Base-by-base conservation (phyloP, 371 early-diverging fungal genomes). In the Capniomyces stellatus region DNA sequence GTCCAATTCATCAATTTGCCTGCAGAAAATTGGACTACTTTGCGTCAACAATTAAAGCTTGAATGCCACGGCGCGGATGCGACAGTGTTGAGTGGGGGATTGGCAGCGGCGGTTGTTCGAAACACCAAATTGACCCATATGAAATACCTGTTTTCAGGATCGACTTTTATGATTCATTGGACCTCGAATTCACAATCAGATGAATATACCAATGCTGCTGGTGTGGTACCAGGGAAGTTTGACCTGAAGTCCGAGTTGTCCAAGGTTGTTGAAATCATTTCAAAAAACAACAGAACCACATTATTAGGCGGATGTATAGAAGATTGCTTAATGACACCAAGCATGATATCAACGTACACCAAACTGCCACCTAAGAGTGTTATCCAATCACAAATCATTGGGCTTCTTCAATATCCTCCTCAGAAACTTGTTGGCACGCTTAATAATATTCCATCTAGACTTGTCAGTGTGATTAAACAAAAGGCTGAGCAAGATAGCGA, bases 311-410 rank as follows among this genome's bases (percentile, higher is more conserved):
- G 61, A 15, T 54, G 51, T 39, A 50, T 52, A 22, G 59, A 48
- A 3, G 52, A 67, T 25, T 40, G 50, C 25, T 29, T 67, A 51
- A 28, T 67, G 44, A 66, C 64, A 28, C 53, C 54, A 2, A 27
- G 27, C 19, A 67, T 67, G 67, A 24, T 67, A 35, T 44, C 35
- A 41, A 56, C 46, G 23, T 59, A 64, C 59, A 62, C 63, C 18
- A 54, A 55, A 6, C 19, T 68, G 48, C 69, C 69, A 1, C 3
- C 18, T 1, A 56, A 64, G n/a, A 58, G 55, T 30, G 54, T 55
- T 49, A 52, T 67, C 43, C 61, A 64, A 18, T 60, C 57, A 1
- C 65, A 68, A 58, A 30, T 69, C 18, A 39, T 68, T 4, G 69
- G 65, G 8, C 46, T 61, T 2, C 21, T 68, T 0, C 51, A 59